These are phyloP conservation scores for Venturia pyrina DNA, from an alignment of 2,329 filamentous ascomycete genomes.

Conservation along the genomic window DNA sequence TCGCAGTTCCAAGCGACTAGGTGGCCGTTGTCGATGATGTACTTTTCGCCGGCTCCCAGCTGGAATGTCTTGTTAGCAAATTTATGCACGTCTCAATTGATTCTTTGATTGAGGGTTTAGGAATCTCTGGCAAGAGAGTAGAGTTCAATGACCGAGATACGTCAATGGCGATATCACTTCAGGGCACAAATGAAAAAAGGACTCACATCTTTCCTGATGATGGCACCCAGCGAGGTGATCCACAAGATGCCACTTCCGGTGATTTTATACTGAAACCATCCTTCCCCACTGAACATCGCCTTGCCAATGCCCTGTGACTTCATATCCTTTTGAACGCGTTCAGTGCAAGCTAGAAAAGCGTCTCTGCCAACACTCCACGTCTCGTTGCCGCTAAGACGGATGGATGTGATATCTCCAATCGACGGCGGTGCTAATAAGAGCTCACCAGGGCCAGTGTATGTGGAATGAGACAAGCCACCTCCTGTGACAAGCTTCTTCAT, in stretches of 20 bases:
- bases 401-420: slow-evolving; percentile 75
- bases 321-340: slow-evolving; percentile 79
- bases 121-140: not conserved
- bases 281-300: slow-evolving; percentile 89
- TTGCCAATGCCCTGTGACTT: slow-evolving; percentile 80
- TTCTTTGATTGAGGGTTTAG: not conserved
- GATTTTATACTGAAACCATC: slow-evolving; percentile 82
- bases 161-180: slow-evolving; percentile 26
- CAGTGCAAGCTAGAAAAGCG: slow-evolving; percentile 74
- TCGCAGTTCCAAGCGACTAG: slow-evolving; percentile 96
- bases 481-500: slow-evolving; percentile 85
- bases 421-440: slow-evolving; percentile 70
- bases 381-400: slow-evolving; percentile 62
- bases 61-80: slow-evolving; percentile 17
- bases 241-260: slow-evolving; percentile 72
- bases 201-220: slow-evolving; percentile 85
- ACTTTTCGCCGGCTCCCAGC: slow-evolving; percentile 62
- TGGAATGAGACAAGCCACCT: slow-evolving; percentile 68
- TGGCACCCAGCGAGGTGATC: slow-evolving; percentile 88
- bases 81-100: not conserved
- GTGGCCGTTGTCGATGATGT: slow-evolving; percentile 88
- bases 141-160: not conserved
- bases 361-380: slow-evolving; percentile 82
- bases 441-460: slow-evolving; percentile 83
- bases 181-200: not conserved